Evolutionary conservation across 108 stramenopile species (phyloP).

Genomic region (Nannochloropsis gaditana): DNA sequence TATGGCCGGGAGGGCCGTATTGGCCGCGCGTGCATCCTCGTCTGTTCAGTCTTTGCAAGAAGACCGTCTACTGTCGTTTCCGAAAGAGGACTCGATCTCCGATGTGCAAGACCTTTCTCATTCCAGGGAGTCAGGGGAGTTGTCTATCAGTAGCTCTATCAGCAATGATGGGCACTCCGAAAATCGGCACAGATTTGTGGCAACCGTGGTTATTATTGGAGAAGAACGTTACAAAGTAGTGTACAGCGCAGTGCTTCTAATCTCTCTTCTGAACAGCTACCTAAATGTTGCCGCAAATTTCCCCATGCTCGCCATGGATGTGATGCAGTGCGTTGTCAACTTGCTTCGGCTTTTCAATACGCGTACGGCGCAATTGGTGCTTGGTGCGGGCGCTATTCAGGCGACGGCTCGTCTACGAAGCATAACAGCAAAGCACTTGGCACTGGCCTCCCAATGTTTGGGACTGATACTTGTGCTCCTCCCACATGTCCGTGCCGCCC

Average conservation of each 20-base stretch:
- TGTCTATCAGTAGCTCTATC: neutral
- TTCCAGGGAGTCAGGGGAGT: neutral
- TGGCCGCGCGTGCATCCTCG: neutral
- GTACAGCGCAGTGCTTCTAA: constrained; percentile 83
- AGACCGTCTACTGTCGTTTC: neutral
- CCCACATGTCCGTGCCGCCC: constrained; percentile 82
- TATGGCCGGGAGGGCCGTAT: constrained; percentile 40
- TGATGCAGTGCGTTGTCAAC: constrained; percentile 74
- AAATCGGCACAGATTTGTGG: neutral
- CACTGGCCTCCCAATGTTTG: constrained; percentile 79
- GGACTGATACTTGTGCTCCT: constrained; percentile 72
- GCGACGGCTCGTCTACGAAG: constrained; percentile 74
- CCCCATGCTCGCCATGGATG: constrained; percentile 67
- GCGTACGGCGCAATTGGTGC: constrained; percentile 78
- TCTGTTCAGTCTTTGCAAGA: constrained; percentile 29
- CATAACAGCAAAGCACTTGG: constrained; percentile 90
- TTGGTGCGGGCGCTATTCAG: constrained; percentile 86
- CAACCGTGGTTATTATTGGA: constrained; percentile 67
- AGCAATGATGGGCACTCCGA: neutral
- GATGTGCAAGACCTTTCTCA: constrained; percentile 27
- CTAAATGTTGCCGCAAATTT: constrained; percentile 75
- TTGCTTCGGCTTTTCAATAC: constrained; percentile 82
- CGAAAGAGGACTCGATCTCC: neutral
- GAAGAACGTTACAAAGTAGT: constrained; percentile 76
- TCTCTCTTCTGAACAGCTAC: constrained; percentile 78